Evolutionary conservation across 305 asterid species (phyloP), one percentile per base, ranked within the genome.

Genomic region (Striga hermonthica): DNA sequence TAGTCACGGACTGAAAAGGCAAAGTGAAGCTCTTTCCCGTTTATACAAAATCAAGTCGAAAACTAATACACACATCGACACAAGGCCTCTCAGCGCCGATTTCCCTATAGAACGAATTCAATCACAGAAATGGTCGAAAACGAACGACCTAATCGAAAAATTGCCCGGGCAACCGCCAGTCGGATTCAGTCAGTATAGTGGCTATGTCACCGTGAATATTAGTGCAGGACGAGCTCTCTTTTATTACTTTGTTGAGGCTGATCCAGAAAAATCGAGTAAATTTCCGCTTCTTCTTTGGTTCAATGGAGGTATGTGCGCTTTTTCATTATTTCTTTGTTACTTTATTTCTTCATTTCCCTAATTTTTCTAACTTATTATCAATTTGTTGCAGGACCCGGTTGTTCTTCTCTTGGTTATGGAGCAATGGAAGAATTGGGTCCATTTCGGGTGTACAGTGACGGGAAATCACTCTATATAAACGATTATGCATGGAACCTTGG

Each of bases 401-500:
- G 92, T 73, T 85, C 89, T 13, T 85, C 92, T 14, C 74, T 87
- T 22, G 91, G 79, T 1, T 84, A 71, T 70, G 95, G 95, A 76
- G 91, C 95, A 68, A 81, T 87, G 87, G 76, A 81, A 44, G 95
- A 87, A 70, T 62, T 87, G 0, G 95, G 95, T 31, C 95, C 95
- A 0, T 87, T 84, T 22, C 75, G 83, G 38, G 87, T 83, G 35
- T 55, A 55, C 5, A 84, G 82, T 22, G 86, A 84, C 43, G 89
- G 89, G 60, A 74, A 82, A 73, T 82, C 91, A 54, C 82, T 87
- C 52, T 57, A 53, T 76, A 58, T 48, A 62, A 87, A 87, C 57
- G 44, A 74, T 3, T 76, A 48, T 49, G 71, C 95, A 4, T 87
- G 95, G 95, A 87, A 82, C 49, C 68, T 67, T 60, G 95, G 95